A percentile compares a stretch with the other conserved stretches of the same genome.
phyloP scores from a whole-genome alignment of 345 rosid species.

The Eutrema yunnanense region DNA sequence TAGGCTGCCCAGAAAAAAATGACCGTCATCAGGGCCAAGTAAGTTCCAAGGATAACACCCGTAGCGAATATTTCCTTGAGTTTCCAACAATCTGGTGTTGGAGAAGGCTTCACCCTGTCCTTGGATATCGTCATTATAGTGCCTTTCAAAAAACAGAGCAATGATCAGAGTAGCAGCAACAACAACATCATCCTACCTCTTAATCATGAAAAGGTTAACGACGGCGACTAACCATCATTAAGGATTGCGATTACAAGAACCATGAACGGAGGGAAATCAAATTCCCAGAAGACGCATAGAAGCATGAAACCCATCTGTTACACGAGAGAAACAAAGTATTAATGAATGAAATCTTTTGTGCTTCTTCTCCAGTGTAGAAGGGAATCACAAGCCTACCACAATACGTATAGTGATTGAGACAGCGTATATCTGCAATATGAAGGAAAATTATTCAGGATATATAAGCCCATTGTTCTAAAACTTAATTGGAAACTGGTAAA shows the following conservation, averaged over 20 bases:
- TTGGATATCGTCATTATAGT: constrained; percentile 63
- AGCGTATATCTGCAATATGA: constrained; percentile 46
- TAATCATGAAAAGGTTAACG: neutral
- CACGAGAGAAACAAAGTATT: neutral
- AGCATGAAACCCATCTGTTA: constrained; percentile 58
- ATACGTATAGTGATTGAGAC: constrained; percentile 65
- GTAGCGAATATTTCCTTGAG: constrained; percentile 59
- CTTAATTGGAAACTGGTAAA: too few relatives aligned
- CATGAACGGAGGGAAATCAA: constrained; percentile 69
- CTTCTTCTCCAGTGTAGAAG: too few relatives aligned
- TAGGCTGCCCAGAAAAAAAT: too few relatives aligned
- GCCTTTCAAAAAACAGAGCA: constrained; percentile 24
- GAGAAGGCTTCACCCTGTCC: constrained; percentile 57
- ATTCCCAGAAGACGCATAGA: constrained; percentile 54
- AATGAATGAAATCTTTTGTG: too few relatives aligned
- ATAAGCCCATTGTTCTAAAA: too few relatives aligned
- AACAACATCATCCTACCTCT: neutral
- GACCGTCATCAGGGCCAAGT: constrained; percentile 47
- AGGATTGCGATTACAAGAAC: constrained; percentile 61
- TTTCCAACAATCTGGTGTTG: constrained; percentile 54
- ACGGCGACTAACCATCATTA: constrained; percentile 46
- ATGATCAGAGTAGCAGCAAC: neutral
- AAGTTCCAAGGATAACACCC: constrained; percentile 49
- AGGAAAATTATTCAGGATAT: neutral
- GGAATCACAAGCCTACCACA: constrained; percentile 35